phyloP scores from a whole-genome alignment of 345 rosid species.

The Lumnitzera littorea region DNA sequence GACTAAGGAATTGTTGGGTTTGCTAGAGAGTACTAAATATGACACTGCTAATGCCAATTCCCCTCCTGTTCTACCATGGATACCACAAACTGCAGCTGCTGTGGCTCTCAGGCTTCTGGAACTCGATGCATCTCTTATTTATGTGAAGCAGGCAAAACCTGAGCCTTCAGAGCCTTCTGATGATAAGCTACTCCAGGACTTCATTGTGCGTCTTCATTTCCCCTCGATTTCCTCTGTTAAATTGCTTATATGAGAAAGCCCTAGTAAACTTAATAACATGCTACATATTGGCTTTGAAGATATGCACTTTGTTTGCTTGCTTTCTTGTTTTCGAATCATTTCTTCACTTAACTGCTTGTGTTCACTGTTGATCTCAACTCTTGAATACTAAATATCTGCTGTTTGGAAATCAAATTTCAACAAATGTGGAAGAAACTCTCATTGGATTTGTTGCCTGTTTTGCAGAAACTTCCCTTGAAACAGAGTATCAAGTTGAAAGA shows the following conservation, averaged over 20 bases:
- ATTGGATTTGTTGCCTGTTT: background rate
- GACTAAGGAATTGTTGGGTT: constrained; percentile 63
- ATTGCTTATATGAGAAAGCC: too few species aligned
- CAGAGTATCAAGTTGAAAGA: constrained; percentile 42
- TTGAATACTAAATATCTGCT: background rate
- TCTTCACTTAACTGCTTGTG: too few species aligned
- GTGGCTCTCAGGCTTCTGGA: constrained; percentile 82
- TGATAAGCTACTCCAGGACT: constrained; percentile 35
- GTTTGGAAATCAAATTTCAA: background rate
- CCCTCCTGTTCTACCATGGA: constrained; percentile 83
- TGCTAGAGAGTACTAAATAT: constrained; percentile 11
- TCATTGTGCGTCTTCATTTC: constrained; percentile 40
- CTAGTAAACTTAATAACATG: background rate
- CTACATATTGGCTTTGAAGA: too few species aligned
- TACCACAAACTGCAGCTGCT: constrained; percentile 83
- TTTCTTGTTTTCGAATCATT: too few species aligned
- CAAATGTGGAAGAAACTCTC: background rate
- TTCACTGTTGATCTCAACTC: background rate
- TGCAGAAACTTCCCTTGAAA: constrained; percentile 57
- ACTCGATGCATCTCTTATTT: constrained; percentile 57
- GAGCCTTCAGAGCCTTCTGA: constrained; percentile 32
- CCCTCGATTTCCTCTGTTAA: background rate
- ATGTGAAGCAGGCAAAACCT: constrained; percentile 48
- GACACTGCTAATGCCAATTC: constrained; percentile 26
- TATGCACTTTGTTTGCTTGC: too few species aligned